Base-by-base conservation (phyloP, 352 stramenopile species). In the Globisporangium echinulatum region DNA sequence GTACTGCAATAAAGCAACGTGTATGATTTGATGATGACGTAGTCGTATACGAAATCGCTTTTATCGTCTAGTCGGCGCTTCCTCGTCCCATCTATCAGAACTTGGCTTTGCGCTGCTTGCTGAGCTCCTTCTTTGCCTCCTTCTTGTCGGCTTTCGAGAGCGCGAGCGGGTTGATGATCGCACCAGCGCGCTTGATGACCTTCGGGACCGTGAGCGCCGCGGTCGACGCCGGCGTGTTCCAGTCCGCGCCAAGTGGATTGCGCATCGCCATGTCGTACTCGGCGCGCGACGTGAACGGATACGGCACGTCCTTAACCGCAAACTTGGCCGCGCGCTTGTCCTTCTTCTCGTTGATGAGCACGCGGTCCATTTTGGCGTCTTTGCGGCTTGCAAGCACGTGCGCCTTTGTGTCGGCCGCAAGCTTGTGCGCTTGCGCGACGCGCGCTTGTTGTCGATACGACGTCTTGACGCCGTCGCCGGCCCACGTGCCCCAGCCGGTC, bases 201-300 rank as follows among this genome's bases (percentile, higher is more conserved):
- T 97, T 94, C 0, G 95, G 94, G n/a, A 90, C 83, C 6, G 90
- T 98, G 66, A 98, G 79, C 36, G 92, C 82, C 53, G 96, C 96
- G 15, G 96, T 93, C 25, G 92, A 80, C 49, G 86, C 62, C 9
- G 85, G 78, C 17, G 96, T 97, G 73, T 99, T 98, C 96, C 96
- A 99, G 65, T 96, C 88, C 61, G 77, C 86, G 54, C 97, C 94
- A 71, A 94, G 88, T 55, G 83, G 96, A 76, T 90, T 97, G 73
- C 78, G 90, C 85, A 99, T 98, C 49, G 92, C 92, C 60, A 89
- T 87, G 74, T 99, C 96, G 75, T 99, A 99, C 78, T 99, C 91
- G 64, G 94, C 91, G 49, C 94, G 85, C 59, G 87, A 98, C 54
- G 87, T 98, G 75, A 98, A 99, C 38, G 97, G 97, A 75, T 99